phyloP scores from a whole-genome alignment of 306 rosid genomes.

The Bauhinia variegata region DNA sequence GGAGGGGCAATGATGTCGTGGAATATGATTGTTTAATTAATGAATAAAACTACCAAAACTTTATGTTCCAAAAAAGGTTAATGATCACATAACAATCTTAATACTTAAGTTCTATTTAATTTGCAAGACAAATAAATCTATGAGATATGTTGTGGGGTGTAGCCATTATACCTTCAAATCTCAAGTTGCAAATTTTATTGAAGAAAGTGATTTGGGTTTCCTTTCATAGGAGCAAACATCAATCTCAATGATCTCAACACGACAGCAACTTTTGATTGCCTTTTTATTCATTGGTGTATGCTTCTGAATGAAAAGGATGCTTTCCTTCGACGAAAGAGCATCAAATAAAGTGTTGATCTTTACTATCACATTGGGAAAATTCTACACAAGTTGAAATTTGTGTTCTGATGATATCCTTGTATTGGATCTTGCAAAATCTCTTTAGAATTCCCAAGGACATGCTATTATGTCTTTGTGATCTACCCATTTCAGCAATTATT shows the following conservation, averaged over 20 bases:
- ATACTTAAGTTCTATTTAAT: slow-evolving; percentile 24
- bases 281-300: slow-evolving; percentile 21
- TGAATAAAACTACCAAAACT: background rate
- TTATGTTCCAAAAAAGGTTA: slow-evolving; percentile 26
- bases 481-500: background rate
- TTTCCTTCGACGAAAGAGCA: slow-evolving; percentile 33
- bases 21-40: background rate
- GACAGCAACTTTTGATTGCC: slow-evolving; percentile 21
- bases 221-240: slow-evolving; percentile 2
- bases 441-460: background rate
- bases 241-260: slow-evolving; percentile 20
- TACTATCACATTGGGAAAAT: background rate
- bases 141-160: no score
- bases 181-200: slow-evolving; percentile 5
- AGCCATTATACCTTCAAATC: slow-evolving; percentile 11
- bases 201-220: slow-evolving; percentile 1
- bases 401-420: background rate
- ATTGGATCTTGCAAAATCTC: slow-evolving; percentile 1
- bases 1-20: slow-evolving; percentile 19
- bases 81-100: slow-evolving; percentile 22
- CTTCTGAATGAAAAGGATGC: slow-evolving; percentile 26
- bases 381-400: background rate
- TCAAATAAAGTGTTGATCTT: background rate
- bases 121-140: slow-evolving; percentile 22
- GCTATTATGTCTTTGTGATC: background rate